Evolutionary conservation across 1,139 yeast genomes (phyloP).

Genomic region (Meyerozyma carpophila): DNA sequence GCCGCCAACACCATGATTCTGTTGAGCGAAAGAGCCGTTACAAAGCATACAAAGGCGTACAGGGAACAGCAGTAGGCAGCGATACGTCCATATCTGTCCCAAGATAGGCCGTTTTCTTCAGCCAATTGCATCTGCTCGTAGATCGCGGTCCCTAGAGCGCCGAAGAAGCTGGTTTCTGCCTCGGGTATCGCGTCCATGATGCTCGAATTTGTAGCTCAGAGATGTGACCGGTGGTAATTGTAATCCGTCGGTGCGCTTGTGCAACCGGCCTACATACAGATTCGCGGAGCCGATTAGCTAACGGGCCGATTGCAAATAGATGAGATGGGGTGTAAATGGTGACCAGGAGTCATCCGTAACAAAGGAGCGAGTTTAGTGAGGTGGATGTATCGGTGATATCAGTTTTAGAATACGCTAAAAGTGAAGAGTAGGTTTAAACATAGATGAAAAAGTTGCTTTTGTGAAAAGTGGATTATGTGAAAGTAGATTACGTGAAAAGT

Average conservation of each 20-base stretch:
- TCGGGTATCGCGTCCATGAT: background rate
- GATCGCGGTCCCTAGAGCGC: background rate
- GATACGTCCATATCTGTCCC: constrained; percentile 9
- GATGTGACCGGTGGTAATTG: background rate
- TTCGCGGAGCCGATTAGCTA: too few relatives aligned
- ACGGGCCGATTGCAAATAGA: too few relatives aligned
- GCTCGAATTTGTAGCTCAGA: background rate
- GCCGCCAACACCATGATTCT: constrained; percentile 10
- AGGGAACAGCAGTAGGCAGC: constrained; percentile 8
- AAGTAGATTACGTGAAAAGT: too few relatives aligned
- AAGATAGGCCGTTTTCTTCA: constrained; percentile 4
- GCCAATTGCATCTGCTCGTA: constrained; percentile 6
- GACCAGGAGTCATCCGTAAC: too few relatives aligned
- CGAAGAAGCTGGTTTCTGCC: background rate
- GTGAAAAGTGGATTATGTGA: too few relatives aligned
- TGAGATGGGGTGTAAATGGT: too few relatives aligned
- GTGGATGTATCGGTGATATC: too few relatives aligned
- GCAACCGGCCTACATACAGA: too few relatives aligned
- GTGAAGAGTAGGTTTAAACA: too few relatives aligned
- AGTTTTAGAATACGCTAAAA: too few relatives aligned
- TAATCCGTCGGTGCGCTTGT: background rate
- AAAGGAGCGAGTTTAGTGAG: too few relatives aligned
- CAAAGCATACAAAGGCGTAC: constrained; percentile 10
- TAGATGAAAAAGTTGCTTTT: too few relatives aligned
- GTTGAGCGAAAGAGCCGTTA: constrained; percentile 10